Evolutionary conservation across 2,329 filamentous ascomycete genomes (phyloP).

Genomic region (Leptosphaerulina australis): DNA sequence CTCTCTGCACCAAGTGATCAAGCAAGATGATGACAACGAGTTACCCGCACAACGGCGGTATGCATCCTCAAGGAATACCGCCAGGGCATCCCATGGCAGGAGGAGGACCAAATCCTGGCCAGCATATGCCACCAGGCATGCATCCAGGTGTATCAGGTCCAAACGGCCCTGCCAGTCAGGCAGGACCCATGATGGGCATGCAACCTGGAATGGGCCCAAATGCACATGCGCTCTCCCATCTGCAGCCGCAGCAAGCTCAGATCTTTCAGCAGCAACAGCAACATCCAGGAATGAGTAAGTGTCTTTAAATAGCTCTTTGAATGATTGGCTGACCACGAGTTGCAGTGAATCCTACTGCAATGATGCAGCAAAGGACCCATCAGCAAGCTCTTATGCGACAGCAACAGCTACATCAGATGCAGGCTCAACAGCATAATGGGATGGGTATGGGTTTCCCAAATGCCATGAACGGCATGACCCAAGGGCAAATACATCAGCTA

Average conservation of each 20-base stretch:
- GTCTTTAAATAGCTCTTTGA: not conserved
- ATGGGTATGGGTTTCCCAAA: conserved; percentile 63
- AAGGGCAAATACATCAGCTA: conserved; percentile 44
- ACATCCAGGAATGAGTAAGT: conserved; percentile 48
- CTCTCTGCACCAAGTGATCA: conserved; percentile 18
- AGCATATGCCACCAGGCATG: conserved; percentile 71
- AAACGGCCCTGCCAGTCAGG: conserved; percentile 71
- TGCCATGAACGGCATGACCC: conserved; percentile 59
- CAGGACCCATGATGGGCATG: conserved; percentile 77
- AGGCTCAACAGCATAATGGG: conserved; percentile 59
- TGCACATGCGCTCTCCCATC: conserved; percentile 73
- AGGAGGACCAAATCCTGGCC: conserved; percentile 72
- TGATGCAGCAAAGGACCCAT: conserved; percentile 54
- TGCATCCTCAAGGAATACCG: conserved; percentile 74
- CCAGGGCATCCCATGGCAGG: conserved; percentile 68
- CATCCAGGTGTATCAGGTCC: conserved; percentile 77
- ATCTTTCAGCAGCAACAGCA: conserved; percentile 60
- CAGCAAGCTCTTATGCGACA: conserved; percentile 55
- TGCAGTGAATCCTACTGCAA: conserved; percentile 47
- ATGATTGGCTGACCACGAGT: conserved; percentile 16
- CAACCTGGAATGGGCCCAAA: conserved; percentile 69
- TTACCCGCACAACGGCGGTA: conserved; percentile 71
- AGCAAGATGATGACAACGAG: conserved; percentile 75
- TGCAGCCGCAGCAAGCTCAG: conserved; percentile 67
- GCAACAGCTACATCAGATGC: conserved; percentile 60